Percentiles rank a stretch among this genome's conserved stretches.
These are phyloP conservation scores for Calonectria pauciramosa DNA, from an alignment of 2,329 filamentous ascomycete species.

Conservation along the genomic window DNA sequence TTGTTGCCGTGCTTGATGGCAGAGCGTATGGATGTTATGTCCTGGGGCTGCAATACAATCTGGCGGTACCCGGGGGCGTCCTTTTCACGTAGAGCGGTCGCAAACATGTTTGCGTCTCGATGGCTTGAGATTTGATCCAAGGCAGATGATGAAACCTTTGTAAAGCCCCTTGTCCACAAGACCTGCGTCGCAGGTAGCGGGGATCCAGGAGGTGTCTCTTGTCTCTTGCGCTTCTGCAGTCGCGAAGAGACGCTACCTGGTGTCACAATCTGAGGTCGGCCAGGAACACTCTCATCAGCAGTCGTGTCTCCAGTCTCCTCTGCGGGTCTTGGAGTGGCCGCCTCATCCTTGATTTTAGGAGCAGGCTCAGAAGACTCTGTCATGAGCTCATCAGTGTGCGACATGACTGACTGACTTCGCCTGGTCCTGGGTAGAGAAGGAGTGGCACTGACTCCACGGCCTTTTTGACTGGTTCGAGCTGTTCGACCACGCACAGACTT, in stretches of 20 bases:
- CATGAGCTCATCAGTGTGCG: constrained; percentile 63
- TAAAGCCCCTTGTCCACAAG: constrained; percentile 81
- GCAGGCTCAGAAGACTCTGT: constrained; percentile 55
- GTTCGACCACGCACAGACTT: constrained; percentile 51
- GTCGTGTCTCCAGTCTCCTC: constrained; percentile 70
- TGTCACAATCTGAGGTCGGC: constrained; percentile 54
- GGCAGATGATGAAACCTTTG: constrained; percentile 79
- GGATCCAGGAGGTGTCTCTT: constrained; percentile 62
- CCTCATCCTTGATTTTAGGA: constrained; percentile 71
- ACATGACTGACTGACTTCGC: constrained; percentile 62
- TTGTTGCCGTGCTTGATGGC: constrained; percentile 82
- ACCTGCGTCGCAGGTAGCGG: constrained; percentile 75
- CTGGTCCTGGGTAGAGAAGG: constrained; percentile 52
- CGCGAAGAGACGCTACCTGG: constrained; percentile 55
- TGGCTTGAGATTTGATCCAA: constrained; percentile 84
- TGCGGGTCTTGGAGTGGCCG: constrained; percentile 65
- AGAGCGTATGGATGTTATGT: constrained; percentile 82
- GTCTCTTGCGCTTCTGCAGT: constrained; percentile 69
- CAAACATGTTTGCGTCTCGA: constrained; percentile 84
- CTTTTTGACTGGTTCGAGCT: constrained; percentile 53
- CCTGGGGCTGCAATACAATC: constrained; percentile 80
- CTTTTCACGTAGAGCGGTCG: constrained; percentile 79
- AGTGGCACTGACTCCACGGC: constrained; percentile 51
- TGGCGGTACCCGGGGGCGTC: constrained; percentile 83
- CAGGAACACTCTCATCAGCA: constrained; percentile 65